Conservation (phyloP, 148 eudicot species). For the Silene conica region DNA sequence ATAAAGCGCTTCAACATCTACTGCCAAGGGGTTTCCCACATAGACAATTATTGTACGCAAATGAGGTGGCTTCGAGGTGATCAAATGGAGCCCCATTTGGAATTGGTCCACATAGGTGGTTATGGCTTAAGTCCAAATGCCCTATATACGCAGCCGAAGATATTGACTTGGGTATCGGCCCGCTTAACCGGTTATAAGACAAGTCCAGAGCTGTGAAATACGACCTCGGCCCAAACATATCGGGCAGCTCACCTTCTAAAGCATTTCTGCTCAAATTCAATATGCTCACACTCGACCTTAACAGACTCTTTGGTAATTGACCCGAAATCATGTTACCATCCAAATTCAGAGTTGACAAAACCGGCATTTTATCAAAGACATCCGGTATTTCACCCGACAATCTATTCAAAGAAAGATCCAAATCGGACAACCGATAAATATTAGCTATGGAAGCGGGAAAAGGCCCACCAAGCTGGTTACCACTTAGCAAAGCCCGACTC, state of each 20-base stretch:
- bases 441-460: slow-evolving; percentile 53
- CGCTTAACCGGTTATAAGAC: slow-evolving; percentile 53
- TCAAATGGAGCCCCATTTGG: slow-evolving; percentile 71
- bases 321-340: slow-evolving; percentile 68
- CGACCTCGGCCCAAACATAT: slow-evolving; percentile 69
- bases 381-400: slow-evolving; percentile 58
- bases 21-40: slow-evolving; percentile 79
- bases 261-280: slow-evolving; percentile 66
- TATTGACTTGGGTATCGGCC: slow-evolving; percentile 66
- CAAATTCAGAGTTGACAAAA: slow-evolving; percentile 59
- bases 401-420: slow-evolving; percentile 69
- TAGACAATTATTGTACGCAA: slow-evolving; percentile 59
- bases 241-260: slow-evolving; percentile 64
- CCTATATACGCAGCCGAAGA: slow-evolving; percentile 56
- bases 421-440: slow-evolving; percentile 62
- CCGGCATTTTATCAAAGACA: slow-evolving; percentile 59
- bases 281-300: slow-evolving; percentile 52
- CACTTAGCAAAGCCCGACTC: slow-evolving; percentile 69
- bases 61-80: slow-evolving; percentile 77
- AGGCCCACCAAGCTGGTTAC: slow-evolving; percentile 50
- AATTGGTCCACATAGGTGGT: slow-evolving; percentile 76
- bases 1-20: slow-evolving; percentile 18
- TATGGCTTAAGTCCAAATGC: slow-evolving; percentile 77
- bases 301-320: slow-evolving; percentile 41
- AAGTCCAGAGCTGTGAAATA: slow-evolving; percentile 74